Conservation (phyloP, 139 green algal genomes). For the Coccomyxa sp. region DNA sequence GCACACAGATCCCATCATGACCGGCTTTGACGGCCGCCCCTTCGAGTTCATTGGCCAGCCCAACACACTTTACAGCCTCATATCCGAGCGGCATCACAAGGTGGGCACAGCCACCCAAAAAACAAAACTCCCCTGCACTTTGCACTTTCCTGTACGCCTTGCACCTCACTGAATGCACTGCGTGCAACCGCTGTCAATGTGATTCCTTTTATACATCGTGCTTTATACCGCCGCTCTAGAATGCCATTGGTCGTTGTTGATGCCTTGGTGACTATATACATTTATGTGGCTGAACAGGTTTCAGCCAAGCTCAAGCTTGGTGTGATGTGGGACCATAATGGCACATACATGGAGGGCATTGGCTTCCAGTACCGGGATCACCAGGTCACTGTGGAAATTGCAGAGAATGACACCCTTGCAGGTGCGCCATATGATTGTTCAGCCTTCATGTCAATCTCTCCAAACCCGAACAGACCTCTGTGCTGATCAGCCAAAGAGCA, state of each 20-base stretch:
- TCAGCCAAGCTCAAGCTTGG: background rate
- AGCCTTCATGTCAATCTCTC: no score
- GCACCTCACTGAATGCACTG: no score
- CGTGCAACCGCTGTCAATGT: no score
- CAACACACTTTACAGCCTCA: background rate
- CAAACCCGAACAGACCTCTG: no score
- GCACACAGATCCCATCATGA: background rate
- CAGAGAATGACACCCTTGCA: background rate
- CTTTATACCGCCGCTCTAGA: no score
- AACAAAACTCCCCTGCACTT: no score
- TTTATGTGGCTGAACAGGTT: background rate
- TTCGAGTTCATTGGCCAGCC: constrained; percentile 1
- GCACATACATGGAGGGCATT: constrained; percentile 2
- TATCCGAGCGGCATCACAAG: background rate
- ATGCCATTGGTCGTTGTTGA: no score
- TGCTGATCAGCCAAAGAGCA: no score
- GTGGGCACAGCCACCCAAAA: background rate
- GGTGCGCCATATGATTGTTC: background rate
- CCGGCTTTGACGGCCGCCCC: background rate
- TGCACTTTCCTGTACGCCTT: no score
- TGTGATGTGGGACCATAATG: constrained; percentile 1
- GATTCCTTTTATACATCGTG: no score
- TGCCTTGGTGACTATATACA: no score
- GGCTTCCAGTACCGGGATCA: constrained; percentile 4
- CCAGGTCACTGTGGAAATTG: background rate